Evolutionary conservation across 768 basidiomycete species (phyloP), one percentile per base, ranked within the genome.

Genomic region (Termitomyces sp.): DNA sequence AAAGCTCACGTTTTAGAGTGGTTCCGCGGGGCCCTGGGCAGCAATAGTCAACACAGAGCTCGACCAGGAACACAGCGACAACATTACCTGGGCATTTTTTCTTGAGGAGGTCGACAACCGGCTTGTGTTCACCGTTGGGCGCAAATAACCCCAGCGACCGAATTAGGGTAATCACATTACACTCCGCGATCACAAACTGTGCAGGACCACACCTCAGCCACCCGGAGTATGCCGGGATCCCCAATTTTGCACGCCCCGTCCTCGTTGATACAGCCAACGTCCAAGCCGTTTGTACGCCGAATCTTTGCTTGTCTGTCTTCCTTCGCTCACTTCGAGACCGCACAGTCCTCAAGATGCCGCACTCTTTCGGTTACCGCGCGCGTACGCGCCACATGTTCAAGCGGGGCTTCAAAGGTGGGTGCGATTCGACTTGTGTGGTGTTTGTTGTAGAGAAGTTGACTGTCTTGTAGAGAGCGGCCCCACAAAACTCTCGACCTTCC

Each of bases 321-420:
- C 49, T 61, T 55, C 58, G 50, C 62, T 64, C 57, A 58, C 63
- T 58, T 53, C 40, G 59, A 51, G 58, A 53, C 62, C 42, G 58
- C 65, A 86, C 67, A 87, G 80, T 63, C 78, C 71, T 81, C 84
- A 85, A 86, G 74, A 98, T 99, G 96, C 96, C 96, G 81, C 94
- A 98, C 92, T 98, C 96, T 56, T 99, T 88, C 85, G 96, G 96
- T 92, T 92, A 95, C 82, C 89, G 96, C 73, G 96, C 96, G 90
- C 94, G 96, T 68, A 98, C 96, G 87, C 94, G 96, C 87, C 81
- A 95, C 80, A 97, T 98, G 95, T 98, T 99, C 91, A 94, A 91
- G 86, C 83, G 91, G 80, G 89, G 87, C 70, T 98, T 98, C 89
- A 96, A 96, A 84, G 86, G 94, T 95, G 85, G 86, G 94, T 95